Evolutionary conservation across 768 basidiomycete genomes (phyloP), one percentile per base, ranked within the genome.

Genomic region (Lyophyllum shimeji): DNA sequence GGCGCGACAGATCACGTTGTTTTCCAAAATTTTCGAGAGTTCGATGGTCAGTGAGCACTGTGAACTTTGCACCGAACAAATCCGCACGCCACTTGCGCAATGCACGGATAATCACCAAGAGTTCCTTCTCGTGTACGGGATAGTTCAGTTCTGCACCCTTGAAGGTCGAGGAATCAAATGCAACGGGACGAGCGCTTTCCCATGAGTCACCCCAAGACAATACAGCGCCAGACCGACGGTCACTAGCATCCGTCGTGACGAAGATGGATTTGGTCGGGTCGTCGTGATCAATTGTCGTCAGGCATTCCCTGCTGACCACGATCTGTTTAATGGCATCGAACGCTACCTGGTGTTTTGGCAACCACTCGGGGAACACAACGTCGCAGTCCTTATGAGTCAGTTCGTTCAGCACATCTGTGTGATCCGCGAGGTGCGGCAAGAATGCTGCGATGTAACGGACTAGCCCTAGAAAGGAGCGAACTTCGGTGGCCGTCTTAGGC

Each of bases 261-360:
- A 74, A 39, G 73, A 23, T 70, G 3, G 58, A 39, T 44, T 71
- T 68, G 0, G 61, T 44, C 2, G 60, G 11, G 9, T 40, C 64
- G 20, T 46, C 11, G 21, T 46, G 45, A 24, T 46, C 45, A 46
- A 46, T 46, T 55, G 8, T 66, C 54, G 25, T 64, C 6, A 58
- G 29, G 46, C 69, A 73, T 0, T 65, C 60, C 1, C 53, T 34
- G 15, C 64, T 56, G 6, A 61, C 23, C 0, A 74, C 70, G 0
- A 73, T 46, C 0, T 56, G 6, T 40, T 74, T 75, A 18, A 75
- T 67, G 0, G 52, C 53, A 3, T 68, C 52, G 50, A 74, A 74
- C 0, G 68, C 69, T 0, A 0, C 0, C n/a, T 69, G 62, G 48
- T 74, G 66, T 0, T 15, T 7, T 0, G 21, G 9, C 1, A 50